Conservation (phyloP, 2,329 filamentous ascomycete species). For the Tolypocladium ovalisporum region DNA sequence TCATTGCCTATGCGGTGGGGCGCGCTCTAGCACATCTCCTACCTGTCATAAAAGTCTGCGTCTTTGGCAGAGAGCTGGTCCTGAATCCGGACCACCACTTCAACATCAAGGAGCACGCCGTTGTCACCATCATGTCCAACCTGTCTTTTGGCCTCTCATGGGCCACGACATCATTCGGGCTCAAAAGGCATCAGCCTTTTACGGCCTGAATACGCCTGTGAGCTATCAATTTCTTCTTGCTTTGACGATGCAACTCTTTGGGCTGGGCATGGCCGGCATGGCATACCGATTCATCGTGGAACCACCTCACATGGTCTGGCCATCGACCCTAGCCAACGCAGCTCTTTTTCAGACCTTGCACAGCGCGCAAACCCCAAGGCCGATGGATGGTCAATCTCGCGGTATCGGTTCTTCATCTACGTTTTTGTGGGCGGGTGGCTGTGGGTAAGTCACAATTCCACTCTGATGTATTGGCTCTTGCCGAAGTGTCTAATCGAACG, state of each 20-base stretch:
- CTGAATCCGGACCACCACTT: conserved; percentile 34
- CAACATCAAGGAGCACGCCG: conserved; percentile 16
- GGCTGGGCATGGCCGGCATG: conserved; percentile 50
- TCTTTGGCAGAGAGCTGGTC: conserved; percentile 29
- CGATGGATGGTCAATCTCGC: conserved; percentile 32
- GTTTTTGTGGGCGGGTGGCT: neutral
- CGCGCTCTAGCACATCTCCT: conserved; percentile 29
- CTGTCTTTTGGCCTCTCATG: neutral
- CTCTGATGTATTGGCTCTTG: conserved; percentile 19
- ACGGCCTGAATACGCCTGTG: conserved; percentile 33
- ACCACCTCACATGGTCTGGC: conserved; percentile 53
- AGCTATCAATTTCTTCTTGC: conserved; percentile 45
- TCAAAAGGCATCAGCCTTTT: neutral
- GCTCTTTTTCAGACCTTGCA: conserved; percentile 36
- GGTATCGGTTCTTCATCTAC: conserved; percentile 32
- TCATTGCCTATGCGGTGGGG: conserved; percentile 30
- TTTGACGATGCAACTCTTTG: conserved; percentile 49
- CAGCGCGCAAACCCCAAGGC: conserved; percentile 27
- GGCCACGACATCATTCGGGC: conserved; percentile 1
- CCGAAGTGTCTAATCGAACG: conserved; percentile 30
- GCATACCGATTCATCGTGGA: conserved; percentile 43
- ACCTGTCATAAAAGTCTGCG: conserved; percentile 26
- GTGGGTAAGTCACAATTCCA: neutral
- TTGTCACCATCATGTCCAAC: conserved; percentile 33
- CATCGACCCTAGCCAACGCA: conserved; percentile 34